Evolutionary conservation across 2,329 filamentous ascomycete species (phyloP).

Genomic region (Phaeomoniella chlamydospora): DNA sequence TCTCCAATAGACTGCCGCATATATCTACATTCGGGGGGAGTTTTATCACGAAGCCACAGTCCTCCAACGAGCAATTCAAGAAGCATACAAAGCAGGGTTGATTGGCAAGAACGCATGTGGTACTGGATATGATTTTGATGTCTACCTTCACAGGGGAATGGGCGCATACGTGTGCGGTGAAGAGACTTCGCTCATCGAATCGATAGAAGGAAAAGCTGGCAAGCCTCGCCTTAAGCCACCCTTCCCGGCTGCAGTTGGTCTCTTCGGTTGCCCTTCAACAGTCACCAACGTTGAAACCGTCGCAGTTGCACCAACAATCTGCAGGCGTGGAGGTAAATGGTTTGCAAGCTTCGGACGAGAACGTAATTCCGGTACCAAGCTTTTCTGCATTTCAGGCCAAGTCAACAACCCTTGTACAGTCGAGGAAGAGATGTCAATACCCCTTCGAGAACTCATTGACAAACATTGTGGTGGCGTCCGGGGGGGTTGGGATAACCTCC

Average conservation of each 20-base stretch:
- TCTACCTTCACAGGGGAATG: conserved; percentile 91
- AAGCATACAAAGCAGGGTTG: conserved; percentile 85
- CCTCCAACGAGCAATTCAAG: conserved; percentile 88
- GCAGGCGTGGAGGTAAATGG: conserved; percentile 81
- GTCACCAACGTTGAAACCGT: conserved; percentile 97
- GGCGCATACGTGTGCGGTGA: conserved; percentile 97
- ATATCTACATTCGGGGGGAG: conserved; percentile 98
- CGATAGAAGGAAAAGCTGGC: conserved; percentile 93
- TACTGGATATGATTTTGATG: conserved; percentile 94
- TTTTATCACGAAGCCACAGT: conserved; percentile 93
- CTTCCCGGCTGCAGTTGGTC: conserved; percentile 90
- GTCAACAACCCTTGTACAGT: conserved; percentile 98
- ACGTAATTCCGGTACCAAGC: conserved; percentile 92
- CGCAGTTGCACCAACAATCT: conserved; percentile 89
- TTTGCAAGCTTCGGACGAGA: conserved; percentile 90
- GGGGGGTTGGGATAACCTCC: conserved; percentile 95
- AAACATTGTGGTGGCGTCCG: conserved; percentile 95
- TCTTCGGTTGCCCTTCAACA: conserved; percentile 95
- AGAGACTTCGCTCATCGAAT: conserved; percentile 96
- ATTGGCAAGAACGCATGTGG: conserved; percentile 98
- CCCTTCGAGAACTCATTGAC: conserved; percentile 88
- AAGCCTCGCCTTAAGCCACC: conserved; percentile 98
- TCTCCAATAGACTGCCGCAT: conserved; percentile 56
- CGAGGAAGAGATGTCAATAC: conserved; percentile 98
- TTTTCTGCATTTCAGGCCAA: conserved; percentile 95